Base-by-base conservation (phyloP, 1,284 basidiomycete genomes). In the Moesziomyces globuligerus region DNA sequence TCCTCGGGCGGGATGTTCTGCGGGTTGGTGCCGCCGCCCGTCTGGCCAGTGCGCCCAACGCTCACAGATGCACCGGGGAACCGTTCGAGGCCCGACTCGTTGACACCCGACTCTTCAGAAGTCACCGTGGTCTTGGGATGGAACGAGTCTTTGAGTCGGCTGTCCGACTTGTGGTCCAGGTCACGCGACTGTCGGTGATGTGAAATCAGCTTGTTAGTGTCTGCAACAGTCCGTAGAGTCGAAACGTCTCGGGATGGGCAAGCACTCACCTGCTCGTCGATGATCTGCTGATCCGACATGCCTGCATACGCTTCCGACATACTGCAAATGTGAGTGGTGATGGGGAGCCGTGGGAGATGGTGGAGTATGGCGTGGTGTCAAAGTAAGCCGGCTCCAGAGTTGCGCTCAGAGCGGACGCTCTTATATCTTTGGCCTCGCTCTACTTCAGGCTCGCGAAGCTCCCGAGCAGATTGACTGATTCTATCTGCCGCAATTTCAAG, bases 291-390 rank as follows among this genome's bases (percentile, higher is more conserved):
- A 55, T 78, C 62, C 13, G 62, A 60, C 66, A 72, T 78, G 50
- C 68, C 74, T 36, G 62, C 65, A 59, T 73, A 78, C 0, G 67
- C 75, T 53, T 74, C 74, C 20, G 75, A 78, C 74, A 76, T 78
- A n/a, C n/a, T n/a, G n/a, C n/a, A n/a, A n/a, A n/a, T n/a, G n/a
- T n/a, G n/a, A n/a, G n/a, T n/a, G n/a, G n/a, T n/a, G 29, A 34
- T 69, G 55, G 18, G 18, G 26, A 17, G 6, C 18, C 23, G 13
- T 17, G 25, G 18, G 20, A 8, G 48, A 42, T 45, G 13, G 45
- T 51, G 18, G n/a, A n/a, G n/a, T n/a, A n/a, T n/a, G n/a, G n/a
- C n/a, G n/a, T n/a, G n/a, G n/a, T n/a, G n/a, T n/a, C n/a, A n/a
- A n/a, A n/a, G n/a, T n/a, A n/a, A n/a, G n/a, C n/a, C n/a, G n/a